A percentile compares a stretch with the other conserved stretches of the same genome.
Conservation (phyloP, 352 stramenopile species). For the Globisporangium emineosum region DNA sequence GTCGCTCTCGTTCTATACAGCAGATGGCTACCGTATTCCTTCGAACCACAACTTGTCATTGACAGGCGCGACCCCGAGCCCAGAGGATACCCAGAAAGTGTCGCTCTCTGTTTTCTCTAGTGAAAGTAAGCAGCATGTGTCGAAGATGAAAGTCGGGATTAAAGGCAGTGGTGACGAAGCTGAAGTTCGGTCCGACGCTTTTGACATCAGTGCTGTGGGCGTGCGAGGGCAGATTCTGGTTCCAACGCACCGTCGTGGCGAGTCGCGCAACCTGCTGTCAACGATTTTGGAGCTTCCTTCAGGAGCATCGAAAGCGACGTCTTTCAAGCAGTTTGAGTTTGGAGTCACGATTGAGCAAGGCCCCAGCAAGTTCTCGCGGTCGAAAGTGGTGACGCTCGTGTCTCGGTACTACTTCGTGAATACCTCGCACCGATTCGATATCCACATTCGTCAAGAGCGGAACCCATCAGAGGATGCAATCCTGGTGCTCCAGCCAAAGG, state of each 20-base stretch:
- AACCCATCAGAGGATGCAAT: constrained; percentile 31
- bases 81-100: constrained; percentile 18
- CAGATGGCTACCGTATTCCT: constrained; percentile 53
- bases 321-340: constrained; percentile 79
- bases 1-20: constrained; percentile 66
- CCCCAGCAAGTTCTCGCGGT: constrained; percentile 68
- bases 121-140: constrained; percentile 57
- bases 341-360: constrained; percentile 86
- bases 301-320: constrained; percentile 21
- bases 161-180: constrained; percentile 27
- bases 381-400: constrained; percentile 76
- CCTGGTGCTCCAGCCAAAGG: constrained; percentile 42
- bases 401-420: constrained; percentile 84
- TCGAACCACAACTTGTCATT: constrained; percentile 37
- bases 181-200: constrained; percentile 69
- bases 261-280: constrained; percentile 44
- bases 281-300: constrained; percentile 37
- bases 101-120: constrained; percentile 77
- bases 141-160: constrained; percentile 77
- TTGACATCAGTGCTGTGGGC: constrained; percentile 77
- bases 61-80: constrained; percentile 17
- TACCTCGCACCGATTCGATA: constrained; percentile 55
- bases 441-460: constrained; percentile 66
- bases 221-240: constrained; percentile 73
- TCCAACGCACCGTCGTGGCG: constrained; percentile 37